Conservation (phyloP, 2,329 filamentous ascomycete genomes). For the Penicillium corylophilum region DNA sequence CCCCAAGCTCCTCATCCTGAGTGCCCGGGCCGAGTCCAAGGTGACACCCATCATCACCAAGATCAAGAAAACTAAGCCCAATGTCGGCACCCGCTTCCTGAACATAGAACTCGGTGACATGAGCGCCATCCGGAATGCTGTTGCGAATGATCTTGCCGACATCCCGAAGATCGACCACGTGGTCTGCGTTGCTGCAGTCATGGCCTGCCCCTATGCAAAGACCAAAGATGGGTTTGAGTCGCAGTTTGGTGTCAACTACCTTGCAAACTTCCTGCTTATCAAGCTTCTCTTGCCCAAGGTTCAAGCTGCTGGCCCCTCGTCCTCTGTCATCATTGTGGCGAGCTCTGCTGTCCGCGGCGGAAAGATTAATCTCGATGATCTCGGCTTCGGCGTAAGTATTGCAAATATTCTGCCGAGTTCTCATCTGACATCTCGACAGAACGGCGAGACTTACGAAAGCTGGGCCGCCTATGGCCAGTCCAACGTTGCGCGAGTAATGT, state of each 20-base stretch:
- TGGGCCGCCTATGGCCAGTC: constrained; percentile 53
- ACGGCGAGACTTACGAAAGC: constrained; percentile 40
- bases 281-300: constrained; percentile 48
- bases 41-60: constrained; percentile 14
- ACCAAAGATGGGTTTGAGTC: constrained; percentile 33
- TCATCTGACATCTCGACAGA: constrained; percentile 5
- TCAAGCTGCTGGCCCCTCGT: constrained; percentile 40
- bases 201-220: constrained; percentile 19
- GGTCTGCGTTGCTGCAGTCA: constrained; percentile 20
- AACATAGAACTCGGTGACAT: constrained; percentile 21
- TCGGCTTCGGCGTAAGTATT: constrained; percentile 32
- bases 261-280: constrained; percentile 51
- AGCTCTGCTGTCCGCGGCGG: constrained; percentile 26
- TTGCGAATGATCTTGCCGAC: constrained; percentile 10
- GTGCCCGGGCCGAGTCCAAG: constrained; percentile 19
- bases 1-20: constrained; percentile 22
- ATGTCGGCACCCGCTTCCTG: constrained; percentile 19
- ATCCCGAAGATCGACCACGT: constrained; percentile 21
- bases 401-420: too few relatives aligned
- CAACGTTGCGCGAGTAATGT: constrained; percentile 54
- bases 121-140: constrained; percentile 10
- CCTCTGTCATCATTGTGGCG: constrained; percentile 34
- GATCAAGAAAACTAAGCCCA: constrained; percentile 17
- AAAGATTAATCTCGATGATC: constrained; percentile 46
- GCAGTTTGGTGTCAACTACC: constrained; percentile 51